These are phyloP conservation scores for Penicillium sp. DNA, from an alignment of 2,329 filamentous ascomycete species.

Conservation along the genomic window DNA sequence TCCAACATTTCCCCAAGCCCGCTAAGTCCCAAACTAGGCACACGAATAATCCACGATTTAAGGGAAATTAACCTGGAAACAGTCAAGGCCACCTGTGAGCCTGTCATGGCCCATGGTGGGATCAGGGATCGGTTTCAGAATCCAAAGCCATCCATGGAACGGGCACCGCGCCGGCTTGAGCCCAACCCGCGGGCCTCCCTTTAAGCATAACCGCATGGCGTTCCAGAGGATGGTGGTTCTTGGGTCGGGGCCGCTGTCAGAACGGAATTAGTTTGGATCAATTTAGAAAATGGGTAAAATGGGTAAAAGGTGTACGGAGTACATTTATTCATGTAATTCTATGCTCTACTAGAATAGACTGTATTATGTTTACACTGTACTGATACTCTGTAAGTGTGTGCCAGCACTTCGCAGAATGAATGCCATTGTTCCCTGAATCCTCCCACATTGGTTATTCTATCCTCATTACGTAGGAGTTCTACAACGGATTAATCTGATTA, in stretches of 20 bases:
- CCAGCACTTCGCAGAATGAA: neutral
- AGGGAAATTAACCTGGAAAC: neutral
- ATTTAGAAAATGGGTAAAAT: too few relatives aligned
- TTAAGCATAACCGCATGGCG: slow-evolving; percentile 37
- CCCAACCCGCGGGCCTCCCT: slow-evolving; percentile 22
- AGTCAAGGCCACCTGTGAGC: slow-evolving; percentile 11
- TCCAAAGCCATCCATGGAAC: slow-evolving; percentile 27
- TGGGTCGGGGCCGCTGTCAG: slow-evolving; percentile 30
- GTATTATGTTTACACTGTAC: neutral
- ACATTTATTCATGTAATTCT: too few relatives aligned
- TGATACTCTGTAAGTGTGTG: neutral
- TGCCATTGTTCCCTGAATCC: neutral
- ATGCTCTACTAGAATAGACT: neutral
- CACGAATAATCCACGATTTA: neutral
- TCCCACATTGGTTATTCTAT: neutral
- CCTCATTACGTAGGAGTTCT: neutral
- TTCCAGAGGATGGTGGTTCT: slow-evolving; percentile 26
- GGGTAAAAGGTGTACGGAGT: too few relatives aligned
- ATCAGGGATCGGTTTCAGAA: neutral
- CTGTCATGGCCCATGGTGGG: neutral
- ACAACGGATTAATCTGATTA: neutral
- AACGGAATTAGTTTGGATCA: neutral
- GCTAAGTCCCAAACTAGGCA: too few relatives aligned
- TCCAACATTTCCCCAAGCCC: too few relatives aligned
- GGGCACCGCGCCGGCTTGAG: neutral